Conservation (phyloP, 2,329 filamentous ascomycete genomes). For the Colletotrichum sp. region DNA sequence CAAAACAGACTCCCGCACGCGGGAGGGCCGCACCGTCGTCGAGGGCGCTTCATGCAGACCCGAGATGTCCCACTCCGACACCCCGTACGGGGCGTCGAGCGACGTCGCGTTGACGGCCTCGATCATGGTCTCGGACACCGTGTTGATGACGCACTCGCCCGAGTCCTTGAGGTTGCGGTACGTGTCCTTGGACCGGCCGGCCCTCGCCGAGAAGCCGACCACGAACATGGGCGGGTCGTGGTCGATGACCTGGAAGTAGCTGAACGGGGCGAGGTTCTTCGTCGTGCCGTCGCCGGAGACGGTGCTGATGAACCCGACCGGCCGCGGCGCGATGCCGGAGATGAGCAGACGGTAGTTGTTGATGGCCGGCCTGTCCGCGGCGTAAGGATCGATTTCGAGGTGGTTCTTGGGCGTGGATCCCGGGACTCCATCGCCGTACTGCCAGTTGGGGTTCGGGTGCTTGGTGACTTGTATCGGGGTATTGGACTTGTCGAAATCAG, state of each 20-base stretch:
- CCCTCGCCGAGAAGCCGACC: constrained; percentile 52
- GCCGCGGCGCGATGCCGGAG: constrained; percentile 53
- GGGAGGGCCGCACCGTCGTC: constrained; percentile 66
- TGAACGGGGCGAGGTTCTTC: constrained; percentile 82
- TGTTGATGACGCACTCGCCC: constrained; percentile 82
- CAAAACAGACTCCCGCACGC: constrained; percentile 84
- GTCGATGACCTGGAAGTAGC: constrained; percentile 82
- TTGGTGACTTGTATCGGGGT: constrained; percentile 62
- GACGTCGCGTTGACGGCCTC: constrained; percentile 84
- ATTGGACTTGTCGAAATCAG: constrained; percentile 56
- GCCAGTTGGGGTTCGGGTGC: constrained; percentile 68
- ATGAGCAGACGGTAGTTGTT: constrained; percentile 95
- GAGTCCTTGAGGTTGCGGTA: constrained; percentile 75
- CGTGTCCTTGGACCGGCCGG: constrained; percentile 73
- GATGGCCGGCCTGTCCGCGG: constrained; percentile 65
- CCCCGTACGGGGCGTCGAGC: constrained; percentile 78
- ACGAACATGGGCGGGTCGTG: constrained; percentile 88
- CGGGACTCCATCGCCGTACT: constrained; percentile 52
- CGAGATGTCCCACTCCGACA: constrained; percentile 79
- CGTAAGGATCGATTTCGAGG: constrained; percentile 81
- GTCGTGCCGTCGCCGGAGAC: constrained; percentile 60
- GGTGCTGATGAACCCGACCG: constrained; percentile 65
- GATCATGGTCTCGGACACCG: constrained; percentile 82
- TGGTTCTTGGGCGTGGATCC: constrained; percentile 51
- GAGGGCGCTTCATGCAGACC: constrained; percentile 47